Base-by-base conservation (phyloP, 2,329 filamentous ascomycete species). In the Triangularia verruculosa region DNA sequence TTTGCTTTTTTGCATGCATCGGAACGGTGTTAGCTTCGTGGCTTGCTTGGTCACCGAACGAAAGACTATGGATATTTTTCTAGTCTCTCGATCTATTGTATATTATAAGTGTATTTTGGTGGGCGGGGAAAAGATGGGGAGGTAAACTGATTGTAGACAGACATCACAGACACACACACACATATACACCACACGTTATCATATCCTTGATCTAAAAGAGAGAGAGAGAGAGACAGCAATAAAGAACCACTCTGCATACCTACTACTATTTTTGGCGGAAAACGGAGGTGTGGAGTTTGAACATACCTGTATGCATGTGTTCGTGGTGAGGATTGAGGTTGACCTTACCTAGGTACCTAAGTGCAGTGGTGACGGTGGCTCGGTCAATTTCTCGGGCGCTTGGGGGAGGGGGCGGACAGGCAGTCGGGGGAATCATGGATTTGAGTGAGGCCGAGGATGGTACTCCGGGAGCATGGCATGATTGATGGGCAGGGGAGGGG, bases 331-430 rank as follows among this genome's bases (percentile, higher is more conserved):
- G 15, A n/a, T 28, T 28, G 13, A 12, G 11, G n/a, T 20, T 47
- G 39, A 47, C 27, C 27, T 28, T 28, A 5, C 27, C n/a, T n/a
- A n/a, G n/a, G n/a, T n/a, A n/a, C n/a, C n/a, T n/a, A n/a, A n/a
- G n/a, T n/a, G n/a, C n/a, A 9, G 27, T 28, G 27, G 27, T 47
- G 39, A 34, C 28, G 55, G 30, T 8, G 13, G 32, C 56, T 58
- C 56, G 56, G 56, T 58, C 56, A 58, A 58, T 58, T 58, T 47
- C 56, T 58, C 56, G 56, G 56, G 28, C 32, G 25, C 56, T 58
- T 58, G 56, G 56, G 39, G 56, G 32, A 20, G 39, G n/a, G 39
- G 17, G 7, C 1, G 2, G n/a, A 12, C 39, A 43, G 56, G 56
- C 34, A 43, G n/a, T 39, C 56, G 56, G 56, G 56, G 30, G 56